Base-by-base conservation (phyloP, 345 rosid genomes). In the Salix purpurea region DNA sequence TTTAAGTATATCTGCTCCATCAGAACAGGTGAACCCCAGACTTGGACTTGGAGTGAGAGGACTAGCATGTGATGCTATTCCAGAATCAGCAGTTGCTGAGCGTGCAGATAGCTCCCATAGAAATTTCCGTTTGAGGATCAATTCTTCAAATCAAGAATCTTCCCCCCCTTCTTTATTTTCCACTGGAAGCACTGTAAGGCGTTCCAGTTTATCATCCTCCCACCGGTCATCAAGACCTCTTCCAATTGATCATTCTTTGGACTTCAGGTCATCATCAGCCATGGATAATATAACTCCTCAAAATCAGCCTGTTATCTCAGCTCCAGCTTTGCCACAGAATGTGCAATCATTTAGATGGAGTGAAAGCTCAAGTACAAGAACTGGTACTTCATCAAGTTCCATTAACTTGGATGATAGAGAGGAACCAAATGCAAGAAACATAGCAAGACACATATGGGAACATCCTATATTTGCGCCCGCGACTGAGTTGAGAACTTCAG, bases 281-380 rank as follows among this genome's bases (percentile, higher is more conserved):
- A 76, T 80, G 30, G 88, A 85, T 77, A 77, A 65, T 72, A 15
- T 80, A 58, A 65, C 73, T 69, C 46, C 85, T 72, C 91, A 75
- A 62, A 74, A 69, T 56, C 92, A 77, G 66, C 79, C 88, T 66
- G 72, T 77, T 19, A 50, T 79, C 72, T 88, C 84, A 73, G 85
- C 84, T 78, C 92, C 91, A 26, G 70, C 79, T 78, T 73, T 88
- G 81, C 89, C 89, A 18, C 89, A 79, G 72, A 86, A 81, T 75
- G 81, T 82, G 74, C 91, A 79, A 28, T 71, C 94, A 73, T 79
- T 87, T 79, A 81, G 89, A 65, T 89, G 92, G 93, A 87, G 68
- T 79, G 86, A 82, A 78, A 82, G 77, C 80, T 79, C 91, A 70
- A 87, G 85, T 46, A 78, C 84, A 24, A 78, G 92, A 78, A 30